A percentile compares a stretch with the other conserved stretches of the same genome.
phyloP scores from a whole-genome alignment of 78 protist species.

The Dictyostelium purpureum region DNA sequence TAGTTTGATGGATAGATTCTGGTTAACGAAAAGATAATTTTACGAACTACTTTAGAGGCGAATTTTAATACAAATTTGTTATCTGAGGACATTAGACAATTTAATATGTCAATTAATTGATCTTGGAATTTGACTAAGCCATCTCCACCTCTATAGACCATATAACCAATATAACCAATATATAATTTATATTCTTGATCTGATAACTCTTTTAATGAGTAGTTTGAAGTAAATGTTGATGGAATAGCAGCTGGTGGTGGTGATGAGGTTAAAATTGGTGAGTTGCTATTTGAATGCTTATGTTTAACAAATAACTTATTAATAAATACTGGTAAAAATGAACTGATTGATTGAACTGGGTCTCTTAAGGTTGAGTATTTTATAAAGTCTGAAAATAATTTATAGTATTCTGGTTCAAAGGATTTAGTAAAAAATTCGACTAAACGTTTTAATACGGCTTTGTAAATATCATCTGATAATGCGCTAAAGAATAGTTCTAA shows the following conservation, averaged over 20 bases:
- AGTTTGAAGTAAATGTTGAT: too few species aligned
- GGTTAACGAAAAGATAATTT: conserved; percentile 37
- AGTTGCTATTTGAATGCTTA: background rate
- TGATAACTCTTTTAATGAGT: background rate
- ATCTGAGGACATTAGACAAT: conserved; percentile 10
- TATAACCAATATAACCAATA: conserved; percentile 37
- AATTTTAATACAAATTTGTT: conserved; percentile 33
- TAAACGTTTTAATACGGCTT: conserved; percentile 20
- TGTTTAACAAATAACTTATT: background rate
- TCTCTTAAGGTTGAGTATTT: conserved; percentile 26
- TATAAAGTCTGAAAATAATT: conserved; percentile 28
- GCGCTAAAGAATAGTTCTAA: conserved; percentile 36
- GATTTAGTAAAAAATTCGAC: conserved; percentile 1
- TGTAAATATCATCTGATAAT: conserved; percentile 43
- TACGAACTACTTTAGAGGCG: conserved; percentile 22
- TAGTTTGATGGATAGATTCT: conserved; percentile 52
- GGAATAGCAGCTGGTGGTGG: too few species aligned
- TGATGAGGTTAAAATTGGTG: background rate
- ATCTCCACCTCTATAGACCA: conserved; percentile 19
- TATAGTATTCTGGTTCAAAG: conserved; percentile 70
- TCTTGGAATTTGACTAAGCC: conserved; percentile 10
- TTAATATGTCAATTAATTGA: conserved; percentile 1
- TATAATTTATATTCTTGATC: conserved; percentile 68
- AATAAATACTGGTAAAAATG: conserved; percentile 36
- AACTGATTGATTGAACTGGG: conserved; percentile 17